Percentiles rank a stretch among this genome's conserved stretches.
Evolutionary conservation across 495 filamentous ascomycete species (phyloP).

Genomic region (Articulospora tetracladia): DNA sequence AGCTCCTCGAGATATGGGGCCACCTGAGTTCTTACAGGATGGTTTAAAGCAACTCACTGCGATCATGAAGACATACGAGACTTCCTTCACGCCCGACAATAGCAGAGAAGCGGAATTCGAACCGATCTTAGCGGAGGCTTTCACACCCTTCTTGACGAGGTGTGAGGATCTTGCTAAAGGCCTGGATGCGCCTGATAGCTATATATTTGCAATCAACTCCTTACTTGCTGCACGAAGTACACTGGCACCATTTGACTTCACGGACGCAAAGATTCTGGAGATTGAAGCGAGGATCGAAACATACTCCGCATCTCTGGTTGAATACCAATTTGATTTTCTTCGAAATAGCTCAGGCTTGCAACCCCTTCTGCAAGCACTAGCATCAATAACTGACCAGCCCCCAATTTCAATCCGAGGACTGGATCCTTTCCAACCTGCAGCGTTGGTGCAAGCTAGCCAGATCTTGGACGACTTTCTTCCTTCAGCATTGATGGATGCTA

Average conservation of each 20-base stretch:
- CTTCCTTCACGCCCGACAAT: constrained; percentile 56
- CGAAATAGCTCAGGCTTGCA: constrained; percentile 70
- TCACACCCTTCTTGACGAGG: constrained; percentile 79
- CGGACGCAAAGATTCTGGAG: constrained; percentile 34
- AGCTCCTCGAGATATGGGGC: constrained; percentile 65
- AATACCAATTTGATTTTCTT: constrained; percentile 64
- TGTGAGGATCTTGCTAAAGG: constrained; percentile 66
- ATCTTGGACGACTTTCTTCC: constrained; percentile 88
- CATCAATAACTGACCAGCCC: constrained; percentile 46
- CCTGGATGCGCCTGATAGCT: constrained; percentile 49
- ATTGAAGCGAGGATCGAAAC: constrained; percentile 43
- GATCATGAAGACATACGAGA: constrained; percentile 79
- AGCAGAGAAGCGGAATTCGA: constrained; percentile 65
- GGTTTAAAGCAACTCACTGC: constrained; percentile 69
- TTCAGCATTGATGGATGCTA: constrained; percentile 87
- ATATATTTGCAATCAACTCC: constrained; percentile 84
- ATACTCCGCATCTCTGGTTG: constrained; percentile 40
- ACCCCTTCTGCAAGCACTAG: constrained; percentile 52
- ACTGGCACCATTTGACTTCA: constrained; percentile 56
- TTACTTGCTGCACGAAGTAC: constrained; percentile 52
- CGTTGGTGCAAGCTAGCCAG: constrained; percentile 64
- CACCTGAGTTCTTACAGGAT: constrained; percentile 81
- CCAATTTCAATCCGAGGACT: constrained; percentile 46
- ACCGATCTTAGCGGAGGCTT: constrained; percentile 72
- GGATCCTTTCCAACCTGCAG: constrained; percentile 56